Conservation (phyloP, 1,284 basidiomycete genomes). For the Austropuccinia psidii region DNA sequence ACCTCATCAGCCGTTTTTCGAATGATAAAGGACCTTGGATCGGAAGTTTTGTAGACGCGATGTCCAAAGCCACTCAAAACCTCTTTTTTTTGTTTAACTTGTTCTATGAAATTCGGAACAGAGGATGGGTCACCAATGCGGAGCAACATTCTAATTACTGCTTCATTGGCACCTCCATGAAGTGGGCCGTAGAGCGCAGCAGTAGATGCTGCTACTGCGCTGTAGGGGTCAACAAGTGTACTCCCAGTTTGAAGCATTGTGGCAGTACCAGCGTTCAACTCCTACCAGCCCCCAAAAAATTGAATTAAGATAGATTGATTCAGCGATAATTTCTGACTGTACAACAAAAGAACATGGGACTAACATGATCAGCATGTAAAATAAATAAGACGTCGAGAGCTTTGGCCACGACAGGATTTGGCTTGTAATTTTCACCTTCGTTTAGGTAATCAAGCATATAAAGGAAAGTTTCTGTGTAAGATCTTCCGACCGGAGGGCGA, state of each 20-base stretch:
- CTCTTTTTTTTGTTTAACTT: constrained; percentile 74
- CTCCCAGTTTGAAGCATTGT: constrained; percentile 77
- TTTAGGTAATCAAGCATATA: constrained; percentile 77
- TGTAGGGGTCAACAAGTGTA: constrained; percentile 77
- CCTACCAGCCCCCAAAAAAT: constrained; percentile 49
- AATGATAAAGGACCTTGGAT: constrained; percentile 78
- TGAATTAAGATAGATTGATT: neutral
- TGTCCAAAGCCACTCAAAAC: constrained; percentile 79
- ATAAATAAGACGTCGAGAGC: constrained; percentile 77
- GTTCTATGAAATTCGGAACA: constrained; percentile 71
- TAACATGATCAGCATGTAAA: constrained; percentile 62
- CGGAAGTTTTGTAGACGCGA: constrained; percentile 54
- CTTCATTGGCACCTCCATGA: constrained; percentile 53
- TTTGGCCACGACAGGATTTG: constrained; percentile 71
- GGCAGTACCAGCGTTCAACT: constrained; percentile 72
- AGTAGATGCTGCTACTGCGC: constrained; percentile 71
- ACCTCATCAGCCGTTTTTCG: constrained; percentile 79
- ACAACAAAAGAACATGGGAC: neutral
- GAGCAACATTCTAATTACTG: constrained; percentile 68
- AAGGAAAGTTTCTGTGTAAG: constrained; percentile 71
- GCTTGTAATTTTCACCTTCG: constrained; percentile 56
- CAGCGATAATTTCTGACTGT: neutral
- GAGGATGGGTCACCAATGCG: constrained; percentile 69
- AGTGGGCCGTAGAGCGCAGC: constrained; percentile 61
- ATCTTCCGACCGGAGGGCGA: constrained; percentile 68